Base-by-base conservation (phyloP, 768 basidiomycete genomes). In the Mycena albidolilacea region DNA sequence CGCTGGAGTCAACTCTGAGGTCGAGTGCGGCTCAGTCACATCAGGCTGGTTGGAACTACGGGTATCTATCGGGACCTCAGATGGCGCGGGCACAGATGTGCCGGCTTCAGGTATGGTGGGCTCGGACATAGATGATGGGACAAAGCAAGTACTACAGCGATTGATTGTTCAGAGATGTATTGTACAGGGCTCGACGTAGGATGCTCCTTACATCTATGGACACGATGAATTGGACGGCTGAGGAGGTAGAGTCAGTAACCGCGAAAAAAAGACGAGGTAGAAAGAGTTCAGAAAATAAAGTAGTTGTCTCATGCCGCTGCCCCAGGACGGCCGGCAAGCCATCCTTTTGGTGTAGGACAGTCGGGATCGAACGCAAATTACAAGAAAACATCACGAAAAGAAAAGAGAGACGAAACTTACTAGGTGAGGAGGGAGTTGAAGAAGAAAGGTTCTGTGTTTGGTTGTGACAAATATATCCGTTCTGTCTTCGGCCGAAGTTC, bases 361-460 rank as follows among this genome's bases (percentile, higher is more conserved):
- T 82, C 80, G 85, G 80, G 83, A 82, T 95, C 93, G 92, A 94
- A 94, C 93, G 93, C 93, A 95, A 95, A 95, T 95, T 95, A 95
- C 93, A 84, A 86, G 76, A 84, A 81, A 86, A 76, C 92, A 94
- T 93, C 88, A 82, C 77, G 70, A 41, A 77, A 72, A 64, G 55
- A 70, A 70, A 61, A 11, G 35, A 76, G 23, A 35, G 48, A 71
- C 66, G 61, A 9, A 10, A 66, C 69, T 50, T 15, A 71, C 73
- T 38, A 52, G 14, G 50, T 30, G 30, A 30, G 30, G 30, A 38
- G 10, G 52, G 57, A 46, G 35, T 19, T 7, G 14, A 43, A 63
- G 60, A 67, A 23, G 64, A 19, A 39, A 61, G 72, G 46, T 9
- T 43, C 41, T 9, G 14, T 43, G 6, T 43, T 43, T 43, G 41